These are phyloP conservation scores for Biscutella auriculata DNA, from an alignment of 441 rosid species.

Conservation along the genomic window DNA sequence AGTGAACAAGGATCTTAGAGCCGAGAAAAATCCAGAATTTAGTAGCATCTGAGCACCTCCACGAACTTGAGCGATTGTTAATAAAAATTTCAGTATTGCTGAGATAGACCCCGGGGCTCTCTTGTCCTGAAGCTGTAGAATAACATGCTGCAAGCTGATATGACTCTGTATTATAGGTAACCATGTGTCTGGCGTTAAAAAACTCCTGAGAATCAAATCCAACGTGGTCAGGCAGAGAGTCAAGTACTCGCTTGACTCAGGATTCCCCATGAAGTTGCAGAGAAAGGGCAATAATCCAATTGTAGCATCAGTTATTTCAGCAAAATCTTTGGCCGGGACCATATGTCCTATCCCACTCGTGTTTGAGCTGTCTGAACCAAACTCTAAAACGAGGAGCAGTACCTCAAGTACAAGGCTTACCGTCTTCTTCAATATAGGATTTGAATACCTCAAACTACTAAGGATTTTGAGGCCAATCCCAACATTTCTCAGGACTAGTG, in stretches of 20 bases:
- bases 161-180: slow-evolving; percentile 69
- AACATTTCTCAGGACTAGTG: slow-evolving; percentile 43
- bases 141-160: slow-evolving; percentile 51
- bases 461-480: slow-evolving; percentile 59
- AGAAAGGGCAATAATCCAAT: slow-evolving; percentile 62
- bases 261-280: slow-evolving; percentile 46
- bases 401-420: slow-evolving; percentile 51
- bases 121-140: slow-evolving; percentile 61
- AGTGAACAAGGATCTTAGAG: slow-evolving; percentile 53
- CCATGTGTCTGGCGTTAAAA: slow-evolving; percentile 70
- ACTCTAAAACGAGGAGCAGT: slow-evolving; percentile 47
- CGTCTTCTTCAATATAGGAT: slow-evolving; percentile 31
- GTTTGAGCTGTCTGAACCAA: slow-evolving; percentile 22
- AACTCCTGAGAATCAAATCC: slow-evolving; percentile 47
- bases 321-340: slow-evolving; percentile 37
- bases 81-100: slow-evolving; percentile 52
- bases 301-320: slow-evolving; percentile 59
- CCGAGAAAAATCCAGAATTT: slow-evolving; percentile 52
- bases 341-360: slow-evolving; percentile 20
- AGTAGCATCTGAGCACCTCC: slow-evolving; percentile 88
- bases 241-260: slow-evolving; percentile 47
- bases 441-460: slow-evolving; percentile 36
- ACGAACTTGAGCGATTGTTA: slow-evolving; percentile 70
- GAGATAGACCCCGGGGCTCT: slow-evolving; percentile 34
- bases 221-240: slow-evolving; percentile 51